Evolutionary conservation across 2,329 filamentous ascomycete species (phyloP).

Genomic region (Epicoccum nigrum): DNA sequence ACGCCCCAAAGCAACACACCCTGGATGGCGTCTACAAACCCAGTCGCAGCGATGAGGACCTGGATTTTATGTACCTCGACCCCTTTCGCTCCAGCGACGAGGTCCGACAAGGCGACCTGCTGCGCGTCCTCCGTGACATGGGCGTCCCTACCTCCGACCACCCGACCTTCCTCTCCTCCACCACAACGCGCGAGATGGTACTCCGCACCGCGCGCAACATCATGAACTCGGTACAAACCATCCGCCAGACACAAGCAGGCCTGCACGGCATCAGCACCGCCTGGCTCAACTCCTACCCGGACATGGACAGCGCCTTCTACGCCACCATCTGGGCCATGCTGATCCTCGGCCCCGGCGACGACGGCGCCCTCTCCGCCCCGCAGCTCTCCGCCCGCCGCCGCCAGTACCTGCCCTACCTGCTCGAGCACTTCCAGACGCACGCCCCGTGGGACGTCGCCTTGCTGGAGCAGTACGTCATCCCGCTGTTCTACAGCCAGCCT

Average conservation of each 20-base stretch:
- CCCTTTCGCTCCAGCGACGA: conserved; percentile 76
- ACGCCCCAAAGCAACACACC: conserved; percentile 64
- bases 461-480: conserved; percentile 70
- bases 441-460: conserved; percentile 76
- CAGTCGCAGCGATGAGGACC: conserved; percentile 25
- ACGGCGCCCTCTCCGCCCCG: conserved; percentile 33
- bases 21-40: conserved; percentile 50
- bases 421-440: conserved; percentile 67
- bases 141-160: conserved; percentile 50
- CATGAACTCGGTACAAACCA: conserved; percentile 69
- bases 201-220: conserved; percentile 83
- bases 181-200: conserved; percentile 70
- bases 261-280: conserved; percentile 28
- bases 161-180: conserved; percentile 66
- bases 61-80: conserved; percentile 76
- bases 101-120: conserved; percentile 65
- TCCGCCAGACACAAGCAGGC: conserved; percentile 37
- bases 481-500: conserved; percentile 60
- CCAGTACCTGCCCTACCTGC: conserved; percentile 68
- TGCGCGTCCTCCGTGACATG: conserved; percentile 63
- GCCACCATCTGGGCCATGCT: conserved; percentile 72
- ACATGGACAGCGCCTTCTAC: conserved; percentile 70
- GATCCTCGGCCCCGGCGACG: conserved; percentile 46
- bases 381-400: conserved; percentile 50
- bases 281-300: conserved; percentile 43